phyloP scores from a whole-genome alignment of 768 basidiomycete species.

The Pleurotus giganteus region DNA sequence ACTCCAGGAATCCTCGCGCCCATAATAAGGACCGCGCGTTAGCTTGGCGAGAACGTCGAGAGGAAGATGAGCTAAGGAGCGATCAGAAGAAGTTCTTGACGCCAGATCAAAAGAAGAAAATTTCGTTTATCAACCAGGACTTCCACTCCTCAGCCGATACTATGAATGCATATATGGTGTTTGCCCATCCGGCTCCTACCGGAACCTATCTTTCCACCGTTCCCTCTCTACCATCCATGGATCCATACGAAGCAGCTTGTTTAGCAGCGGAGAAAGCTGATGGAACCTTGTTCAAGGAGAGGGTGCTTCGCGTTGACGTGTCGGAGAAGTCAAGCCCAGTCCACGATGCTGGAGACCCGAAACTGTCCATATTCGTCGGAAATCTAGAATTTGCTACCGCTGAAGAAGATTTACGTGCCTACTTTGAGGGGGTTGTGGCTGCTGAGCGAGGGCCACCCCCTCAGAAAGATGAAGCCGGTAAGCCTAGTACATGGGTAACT shows the following conservation, averaged over 20 bases:
- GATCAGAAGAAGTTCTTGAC: constrained; percentile 71
- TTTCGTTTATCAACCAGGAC: constrained; percentile 92
- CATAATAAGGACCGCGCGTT: constrained; percentile 61
- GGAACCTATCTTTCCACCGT: constrained; percentile 44
- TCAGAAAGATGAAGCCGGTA: constrained; percentile 27
- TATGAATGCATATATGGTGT: constrained; percentile 89
- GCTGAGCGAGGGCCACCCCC: constrained; percentile 66
- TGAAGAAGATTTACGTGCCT: constrained; percentile 85
- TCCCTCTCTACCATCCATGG: constrained; percentile 46
- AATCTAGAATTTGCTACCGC: constrained; percentile 90
- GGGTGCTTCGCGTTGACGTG: constrained; percentile 77
- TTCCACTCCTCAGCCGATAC: constrained; percentile 76
- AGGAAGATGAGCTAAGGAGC: constrained; percentile 41
- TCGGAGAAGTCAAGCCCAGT: constrained; percentile 39
- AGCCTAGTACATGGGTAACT: constrained; percentile 62
- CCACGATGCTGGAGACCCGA: constrained; percentile 62
- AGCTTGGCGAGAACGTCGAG: constrained; percentile 50
- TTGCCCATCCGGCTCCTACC: constrained; percentile 61
- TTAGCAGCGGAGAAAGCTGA: constrained; percentile 60
- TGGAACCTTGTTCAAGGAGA: constrained; percentile 70
- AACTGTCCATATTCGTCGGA: constrained; percentile 85
- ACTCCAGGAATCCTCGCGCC: constrained; percentile 33
- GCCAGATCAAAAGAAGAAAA: constrained; percentile 84
- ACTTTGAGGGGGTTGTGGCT: constrained; percentile 78
- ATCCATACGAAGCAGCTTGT: constrained; percentile 71